Percentiles rank a stretch among this genome's conserved stretches.
These are phyloP conservation scores for Trypanosoma scelopori DNA, from an alignment of 208 protist species.

Conservation along the genomic window DNA sequence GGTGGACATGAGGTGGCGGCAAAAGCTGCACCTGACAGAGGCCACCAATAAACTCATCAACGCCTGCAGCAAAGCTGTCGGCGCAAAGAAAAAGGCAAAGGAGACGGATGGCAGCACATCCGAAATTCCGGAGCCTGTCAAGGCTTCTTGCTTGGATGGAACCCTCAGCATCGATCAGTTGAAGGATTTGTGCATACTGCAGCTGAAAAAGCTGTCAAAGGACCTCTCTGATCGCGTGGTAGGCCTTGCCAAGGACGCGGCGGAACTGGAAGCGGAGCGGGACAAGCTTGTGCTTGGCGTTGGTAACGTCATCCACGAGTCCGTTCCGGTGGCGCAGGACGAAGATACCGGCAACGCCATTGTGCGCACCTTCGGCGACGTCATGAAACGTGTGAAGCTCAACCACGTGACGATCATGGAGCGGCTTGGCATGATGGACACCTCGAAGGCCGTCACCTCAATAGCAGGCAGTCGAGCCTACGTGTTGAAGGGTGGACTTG, in stretches of 20 bases:
- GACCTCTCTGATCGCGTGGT: constrained; percentile 55
- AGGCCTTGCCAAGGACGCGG: constrained; percentile 62
- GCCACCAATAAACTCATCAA: constrained; percentile 89
- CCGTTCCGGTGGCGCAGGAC: constrained; percentile 92
- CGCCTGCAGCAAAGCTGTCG: constrained; percentile 87
- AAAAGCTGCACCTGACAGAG: constrained; percentile 83
- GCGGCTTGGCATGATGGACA: constrained; percentile 90
- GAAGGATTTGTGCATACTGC: constrained; percentile 68
- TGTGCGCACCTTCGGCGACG: constrained; percentile 86
- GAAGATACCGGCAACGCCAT: constrained; percentile 94
- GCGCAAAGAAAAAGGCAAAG: constrained; percentile 93
- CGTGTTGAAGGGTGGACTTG: constrained; percentile 96
- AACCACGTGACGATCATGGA: constrained; percentile 95
- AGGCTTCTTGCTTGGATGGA: constrained; percentile 49
- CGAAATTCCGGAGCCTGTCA: constrained; percentile 61
- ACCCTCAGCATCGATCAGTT: constrained; percentile 62
- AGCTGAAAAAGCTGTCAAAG: constrained; percentile 92
- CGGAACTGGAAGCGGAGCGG: constrained; percentile 56
- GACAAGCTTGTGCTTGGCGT: constrained; percentile 85
- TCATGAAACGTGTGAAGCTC: constrained; percentile 60
- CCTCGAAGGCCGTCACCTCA: constrained; percentile 67
- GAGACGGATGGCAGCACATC: constrained; percentile 76
- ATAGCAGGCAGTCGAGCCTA: constrained; percentile 97
- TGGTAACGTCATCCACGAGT: constrained; percentile 97
- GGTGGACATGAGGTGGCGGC: constrained; percentile 92